Evolutionary conservation across 1,139 yeast species (phyloP), one percentile per base, ranked within the genome.

Genomic region (Yueomyces sp.): DNA sequence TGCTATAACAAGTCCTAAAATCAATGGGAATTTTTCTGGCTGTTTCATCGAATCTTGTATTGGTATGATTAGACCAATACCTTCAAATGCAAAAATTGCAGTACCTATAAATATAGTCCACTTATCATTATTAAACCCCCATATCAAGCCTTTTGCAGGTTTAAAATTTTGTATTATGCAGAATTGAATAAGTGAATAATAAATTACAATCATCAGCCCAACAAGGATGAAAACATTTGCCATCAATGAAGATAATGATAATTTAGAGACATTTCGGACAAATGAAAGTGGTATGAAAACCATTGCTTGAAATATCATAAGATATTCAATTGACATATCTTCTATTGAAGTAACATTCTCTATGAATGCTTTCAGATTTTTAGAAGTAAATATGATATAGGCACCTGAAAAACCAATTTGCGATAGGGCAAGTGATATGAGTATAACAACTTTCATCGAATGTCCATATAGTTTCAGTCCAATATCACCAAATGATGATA

Each of bases 351-450:
- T 62, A 1, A 75, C 66, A 54, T 78, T 78, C 7, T 54, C 54
- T 2, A 75, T 47, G 52, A 82, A 81, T 1, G 85, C 80, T 32
- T 68, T 65, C 52, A 81, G 56, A 58, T 82, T 82, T 48, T 78
- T 81, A 3, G 86, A 76, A 1, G 87, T 78, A 57, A 82, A 82
- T 12, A 82, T 73, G 46, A 81, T 75, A 56, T 82, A 82, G 0
- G 89, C 83, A 11, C 85, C 81, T 32, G 81, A 84, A 57, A 82
- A 82, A 1, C 93, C 93, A 42, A 82, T 64, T 58, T 82, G 93
- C 3, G 87, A 76, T 27, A 80, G 54, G 12, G 80, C 72, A 46
- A 82, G 72, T 2, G 87, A 79, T 29, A 74, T 63, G 45, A 81
- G 60, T 48, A 82, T 81, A 44, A 74, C 62, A 41, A 72, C 63